Conservation (phyloP, 352 stramenopile species). For the Hyaloperonospora brassicae region DNA sequence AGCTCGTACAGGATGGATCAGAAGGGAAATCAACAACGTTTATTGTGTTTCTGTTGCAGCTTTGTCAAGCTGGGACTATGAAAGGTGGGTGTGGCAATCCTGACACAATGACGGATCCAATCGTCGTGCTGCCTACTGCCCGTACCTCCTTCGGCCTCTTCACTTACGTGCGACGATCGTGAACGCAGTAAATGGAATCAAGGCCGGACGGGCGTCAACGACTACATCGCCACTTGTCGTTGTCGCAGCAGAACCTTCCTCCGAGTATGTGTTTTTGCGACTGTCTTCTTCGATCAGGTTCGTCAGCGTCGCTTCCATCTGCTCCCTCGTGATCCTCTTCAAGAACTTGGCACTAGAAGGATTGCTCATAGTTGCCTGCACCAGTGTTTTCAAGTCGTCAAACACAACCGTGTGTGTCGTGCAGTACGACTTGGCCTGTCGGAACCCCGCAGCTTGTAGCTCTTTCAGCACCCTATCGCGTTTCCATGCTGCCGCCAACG, state of each 20-base stretch:
- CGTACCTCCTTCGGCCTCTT: neutral
- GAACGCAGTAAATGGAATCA: constrained; percentile 24
- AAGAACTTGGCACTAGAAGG: constrained; percentile 24
- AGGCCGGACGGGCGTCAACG: constrained; percentile 10
- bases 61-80: too few species aligned
- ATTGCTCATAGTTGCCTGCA: constrained; percentile 24
- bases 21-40: too few species aligned
- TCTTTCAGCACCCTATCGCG: constrained; percentile 15
- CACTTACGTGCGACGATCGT: constrained; percentile 26
- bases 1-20: too few species aligned
- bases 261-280: constrained; percentile 18
- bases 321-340: constrained; percentile 20
- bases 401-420: too few species aligned
- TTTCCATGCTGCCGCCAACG: constrained; percentile 10
- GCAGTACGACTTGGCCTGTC: too few species aligned
- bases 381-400: neutral
- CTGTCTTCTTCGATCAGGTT: constrained; percentile 20
- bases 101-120: too few species aligned
- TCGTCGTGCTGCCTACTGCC: too few species aligned
- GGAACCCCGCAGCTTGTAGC: constrained; percentile 6
- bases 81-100: too few species aligned
- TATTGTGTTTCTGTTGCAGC: too few species aligned
- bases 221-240: neutral
- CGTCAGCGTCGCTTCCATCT: constrained; percentile 14
- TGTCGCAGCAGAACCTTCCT: too few species aligned